These are phyloP conservation scores for Kockovaella imperatae DNA, from an alignment of 768 basidiomycete species.

Conservation along the genomic window DNA sequence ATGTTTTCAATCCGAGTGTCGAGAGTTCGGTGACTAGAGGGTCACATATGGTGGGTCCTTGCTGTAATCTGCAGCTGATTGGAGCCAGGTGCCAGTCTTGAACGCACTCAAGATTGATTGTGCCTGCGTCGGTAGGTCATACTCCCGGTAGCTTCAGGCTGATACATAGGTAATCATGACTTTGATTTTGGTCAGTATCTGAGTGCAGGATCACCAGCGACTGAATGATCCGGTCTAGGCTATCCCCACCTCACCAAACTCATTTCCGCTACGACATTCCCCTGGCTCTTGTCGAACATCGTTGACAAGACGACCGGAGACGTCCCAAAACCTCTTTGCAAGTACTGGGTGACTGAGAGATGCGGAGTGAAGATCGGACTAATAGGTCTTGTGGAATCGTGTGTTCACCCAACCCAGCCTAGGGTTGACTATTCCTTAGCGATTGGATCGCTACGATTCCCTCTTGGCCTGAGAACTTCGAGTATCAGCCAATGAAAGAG, in stretches of 20 bases:
- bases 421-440: slow-evolving; percentile 46
- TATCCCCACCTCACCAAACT: slow-evolving; percentile 49
- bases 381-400: slow-evolving; percentile 84
- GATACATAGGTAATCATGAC: slow-evolving; percentile 70
- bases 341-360: slow-evolving; percentile 62
- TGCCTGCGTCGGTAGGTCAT: slow-evolving; percentile 61
- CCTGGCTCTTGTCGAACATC: slow-evolving; percentile 86
- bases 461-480: slow-evolving; percentile 74
- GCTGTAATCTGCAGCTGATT: not conserved
- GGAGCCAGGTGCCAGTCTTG: slow-evolving; percentile 67
- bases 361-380: slow-evolving; percentile 66
- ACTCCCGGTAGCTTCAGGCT: not conserved
- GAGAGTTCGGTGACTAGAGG: slow-evolving; percentile 83
- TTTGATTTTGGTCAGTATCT: slow-evolving; percentile 55
- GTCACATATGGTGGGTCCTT: slow-evolving; percentile 67
- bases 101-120: slow-evolving; percentile 73
- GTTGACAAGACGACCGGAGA: slow-evolving; percentile 53
- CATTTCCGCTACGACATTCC: slow-evolving; percentile 66
- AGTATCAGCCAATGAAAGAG: slow-evolving; percentile 66
- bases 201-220: not conserved
- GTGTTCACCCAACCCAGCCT: slow-evolving; percentile 21
- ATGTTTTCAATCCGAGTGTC: slow-evolving; percentile 76
- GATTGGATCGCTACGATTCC: slow-evolving; percentile 84
- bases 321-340: slow-evolving; percentile 57
- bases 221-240: slow-evolving; percentile 16